These are phyloP conservation scores for Debaryomyces robertsiae DNA, from an alignment of 1,139 yeast genomes.

Conservation along the genomic window DNA sequence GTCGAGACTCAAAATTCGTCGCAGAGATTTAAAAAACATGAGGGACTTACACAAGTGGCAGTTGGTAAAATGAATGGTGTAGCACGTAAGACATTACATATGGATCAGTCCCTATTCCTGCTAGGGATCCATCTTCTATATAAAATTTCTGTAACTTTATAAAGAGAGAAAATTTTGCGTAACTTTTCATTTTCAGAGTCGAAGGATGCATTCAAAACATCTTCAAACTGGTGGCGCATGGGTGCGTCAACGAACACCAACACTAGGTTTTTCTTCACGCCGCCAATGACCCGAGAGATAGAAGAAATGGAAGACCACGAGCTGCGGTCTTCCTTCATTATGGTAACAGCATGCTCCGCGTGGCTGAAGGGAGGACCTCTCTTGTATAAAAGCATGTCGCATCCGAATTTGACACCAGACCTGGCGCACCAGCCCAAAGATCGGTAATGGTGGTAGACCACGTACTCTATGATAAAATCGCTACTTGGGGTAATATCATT, in stretches of 20 bases:
- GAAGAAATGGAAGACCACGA: conserved; percentile 70
- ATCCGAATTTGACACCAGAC: conserved; percentile 89
- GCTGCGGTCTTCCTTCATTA: conserved; percentile 36
- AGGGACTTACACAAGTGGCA: too few relatives aligned
- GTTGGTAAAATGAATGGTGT: too few relatives aligned
- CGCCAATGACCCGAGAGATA: conserved; percentile 77
- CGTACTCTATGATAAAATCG: conserved; percentile 56
- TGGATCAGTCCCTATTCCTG: conserved; percentile 65
- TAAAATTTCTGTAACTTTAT: conserved; percentile 61
- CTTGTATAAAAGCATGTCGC: conserved; percentile 76
- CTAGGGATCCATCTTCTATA: conserved; percentile 85
- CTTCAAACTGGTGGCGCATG: conserved; percentile 29
- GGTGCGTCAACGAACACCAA: conserved; percentile 67
- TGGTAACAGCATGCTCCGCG: conserved; percentile 77
- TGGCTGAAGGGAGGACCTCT: conserved; percentile 96
- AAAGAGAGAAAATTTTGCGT: conserved; percentile 41
- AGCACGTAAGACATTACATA: background rate
- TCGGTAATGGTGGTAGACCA: conserved; percentile 83
- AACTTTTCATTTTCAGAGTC: conserved; percentile 23
- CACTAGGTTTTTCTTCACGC: conserved; percentile 79
- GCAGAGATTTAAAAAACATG: too few relatives aligned
- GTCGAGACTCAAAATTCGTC: too few relatives aligned
- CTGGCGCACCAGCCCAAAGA: conserved; percentile 95
- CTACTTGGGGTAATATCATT: conserved; percentile 28
- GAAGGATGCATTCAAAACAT: conserved; percentile 19